Evolutionary conservation across 495 filamentous ascomycete genomes (phyloP).

Genomic region (Xylaria bambusicola): DNA sequence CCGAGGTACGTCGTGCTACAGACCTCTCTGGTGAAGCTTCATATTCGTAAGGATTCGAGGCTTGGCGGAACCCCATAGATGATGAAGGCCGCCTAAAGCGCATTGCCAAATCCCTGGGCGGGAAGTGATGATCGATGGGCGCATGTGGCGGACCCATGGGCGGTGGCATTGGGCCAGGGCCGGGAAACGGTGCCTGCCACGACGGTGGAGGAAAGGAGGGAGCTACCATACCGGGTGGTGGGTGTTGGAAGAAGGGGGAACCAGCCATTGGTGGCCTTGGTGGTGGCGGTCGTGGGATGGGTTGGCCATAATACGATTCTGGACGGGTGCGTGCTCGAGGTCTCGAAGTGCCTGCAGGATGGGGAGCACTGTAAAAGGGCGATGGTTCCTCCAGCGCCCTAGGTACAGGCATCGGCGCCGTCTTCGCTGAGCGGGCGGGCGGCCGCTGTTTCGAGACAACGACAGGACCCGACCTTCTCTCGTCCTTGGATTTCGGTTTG

Average conservation of each 20-base stretch:
- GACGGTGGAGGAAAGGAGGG: constrained; percentile 25
- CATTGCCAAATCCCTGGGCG: constrained; percentile 35
- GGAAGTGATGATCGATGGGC: constrained; percentile 29
- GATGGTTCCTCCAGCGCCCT: constrained; percentile 38
- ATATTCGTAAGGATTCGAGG: constrained; percentile 35
- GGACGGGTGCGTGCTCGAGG: constrained; percentile 45
- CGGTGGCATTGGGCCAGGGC: constrained; percentile 18
- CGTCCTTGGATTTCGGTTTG: constrained; percentile 27
- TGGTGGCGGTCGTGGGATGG: constrained; percentile 33
- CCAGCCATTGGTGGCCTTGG: constrained; percentile 32
- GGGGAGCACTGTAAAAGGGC: constrained; percentile 42
- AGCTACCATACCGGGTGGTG: constrained; percentile 25
- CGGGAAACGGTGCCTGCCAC: constrained; percentile 15
- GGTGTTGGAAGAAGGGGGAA: constrained; percentile 30
- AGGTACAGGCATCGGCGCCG: constrained; percentile 24
- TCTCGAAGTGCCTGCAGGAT: constrained; percentile 34
- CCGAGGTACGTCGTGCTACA: constrained; percentile 40
- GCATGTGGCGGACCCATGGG: constrained; percentile 29
- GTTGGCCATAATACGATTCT: constrained; percentile 41
- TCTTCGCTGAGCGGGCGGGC: constrained; percentile 26
- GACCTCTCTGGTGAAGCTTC: constrained; percentile 29
- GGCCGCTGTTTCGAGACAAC: constrained; percentile 29
- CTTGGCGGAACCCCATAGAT: constrained; percentile 43
- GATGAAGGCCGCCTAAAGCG: constrained; percentile 43
- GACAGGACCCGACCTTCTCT: constrained; percentile 28